Evolutionary conservation across 2,329 filamentous ascomycete species (phyloP).

Genomic region (Phyllosticta capitalensis): DNA sequence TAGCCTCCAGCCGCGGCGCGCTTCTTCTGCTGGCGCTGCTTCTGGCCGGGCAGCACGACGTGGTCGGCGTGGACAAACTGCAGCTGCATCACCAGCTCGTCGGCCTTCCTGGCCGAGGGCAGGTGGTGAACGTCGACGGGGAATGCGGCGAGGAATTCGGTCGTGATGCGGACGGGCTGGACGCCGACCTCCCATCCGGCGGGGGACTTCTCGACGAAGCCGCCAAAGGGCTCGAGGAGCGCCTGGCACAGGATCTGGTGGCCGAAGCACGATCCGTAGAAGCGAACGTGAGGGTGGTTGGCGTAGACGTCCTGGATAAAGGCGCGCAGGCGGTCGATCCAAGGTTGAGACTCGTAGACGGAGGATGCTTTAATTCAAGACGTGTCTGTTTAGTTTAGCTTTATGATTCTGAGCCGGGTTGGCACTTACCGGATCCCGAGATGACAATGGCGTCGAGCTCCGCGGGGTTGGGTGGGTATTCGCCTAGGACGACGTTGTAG

Average conservation of each 20-base stretch:
- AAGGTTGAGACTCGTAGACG: not conserved
- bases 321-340: conserved; percentile 38
- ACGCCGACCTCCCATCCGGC: conserved; percentile 42
- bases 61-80: conserved; percentile 35
- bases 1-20: conserved; percentile 25
- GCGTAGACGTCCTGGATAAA: conserved; percentile 44
- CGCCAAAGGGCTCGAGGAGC: conserved; percentile 46
- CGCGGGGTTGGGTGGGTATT: conserved; percentile 25
- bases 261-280: conserved; percentile 38
- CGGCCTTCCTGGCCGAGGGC: conserved; percentile 16
- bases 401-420: not conserved
- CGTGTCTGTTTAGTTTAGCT: not conserved
- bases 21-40: conserved; percentile 27
- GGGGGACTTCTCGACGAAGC: conserved; percentile 39
- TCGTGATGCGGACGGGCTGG: conserved; percentile 38
- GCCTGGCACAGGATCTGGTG: conserved; percentile 42
- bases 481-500: conserved; percentile 27
- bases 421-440: conserved; percentile 24
- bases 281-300: conserved; percentile 36
- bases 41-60: conserved; percentile 24
- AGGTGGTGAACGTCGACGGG: conserved; percentile 31
- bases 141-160: conserved; percentile 26
- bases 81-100: conserved; percentile 16
- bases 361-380: not conserved
- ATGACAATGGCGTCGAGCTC: conserved; percentile 31